Percentiles rank a stretch among this genome's conserved stretches.
phyloP scores from a whole-genome alignment of 2,329 filamentous ascomycete species.

The Cercospora berteroae region DNA sequence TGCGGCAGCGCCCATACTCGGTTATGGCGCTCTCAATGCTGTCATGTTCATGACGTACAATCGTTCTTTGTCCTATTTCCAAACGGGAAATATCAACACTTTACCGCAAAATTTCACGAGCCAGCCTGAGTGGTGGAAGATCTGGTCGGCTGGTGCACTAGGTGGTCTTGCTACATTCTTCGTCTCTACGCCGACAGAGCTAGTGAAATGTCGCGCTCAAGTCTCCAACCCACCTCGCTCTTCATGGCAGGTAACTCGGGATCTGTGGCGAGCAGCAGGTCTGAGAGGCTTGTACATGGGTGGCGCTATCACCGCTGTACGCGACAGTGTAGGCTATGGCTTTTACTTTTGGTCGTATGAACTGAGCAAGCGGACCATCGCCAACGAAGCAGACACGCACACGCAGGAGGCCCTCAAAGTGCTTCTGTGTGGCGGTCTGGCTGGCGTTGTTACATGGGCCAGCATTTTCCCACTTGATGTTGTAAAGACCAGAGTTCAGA shows the following conservation, averaged over 20 bases:
- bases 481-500: conserved; percentile 88
- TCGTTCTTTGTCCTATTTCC: conserved; percentile 67
- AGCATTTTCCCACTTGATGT: conserved; percentile 90
- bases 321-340: conserved; percentile 90
- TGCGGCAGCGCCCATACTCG: conserved; percentile 78
- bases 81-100: conserved; percentile 29
- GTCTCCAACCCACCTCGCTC: conserved; percentile 46
- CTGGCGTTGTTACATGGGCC: conserved; percentile 83
- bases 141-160: conserved; percentile 73
- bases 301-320: conserved; percentile 73
- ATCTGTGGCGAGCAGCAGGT: conserved; percentile 42
- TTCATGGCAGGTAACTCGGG: conserved; percentile 32
- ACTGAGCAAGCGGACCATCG: conserved; percentile 57
- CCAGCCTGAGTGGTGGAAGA: conserved; percentile 27
- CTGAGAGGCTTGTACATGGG: conserved; percentile 75
- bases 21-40: conserved; percentile 80
- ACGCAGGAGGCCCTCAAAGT: conserved; percentile 34
- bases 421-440: conserved; percentile 80
- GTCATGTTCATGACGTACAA: conserved; percentile 84
- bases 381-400: conserved; percentile 52
- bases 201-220: conserved; percentile 87
- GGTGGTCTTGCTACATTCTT: conserved; percentile 84
- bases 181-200: conserved; percentile 82
- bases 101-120: conserved; percentile 12
- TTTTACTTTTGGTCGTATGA: conserved; percentile 98